Percentiles rank a stretch among this genome's conserved stretches.
Evolutionary conservation across 768 basidiomycete genomes (phyloP).

Genomic region (Mycena rosella): DNA sequence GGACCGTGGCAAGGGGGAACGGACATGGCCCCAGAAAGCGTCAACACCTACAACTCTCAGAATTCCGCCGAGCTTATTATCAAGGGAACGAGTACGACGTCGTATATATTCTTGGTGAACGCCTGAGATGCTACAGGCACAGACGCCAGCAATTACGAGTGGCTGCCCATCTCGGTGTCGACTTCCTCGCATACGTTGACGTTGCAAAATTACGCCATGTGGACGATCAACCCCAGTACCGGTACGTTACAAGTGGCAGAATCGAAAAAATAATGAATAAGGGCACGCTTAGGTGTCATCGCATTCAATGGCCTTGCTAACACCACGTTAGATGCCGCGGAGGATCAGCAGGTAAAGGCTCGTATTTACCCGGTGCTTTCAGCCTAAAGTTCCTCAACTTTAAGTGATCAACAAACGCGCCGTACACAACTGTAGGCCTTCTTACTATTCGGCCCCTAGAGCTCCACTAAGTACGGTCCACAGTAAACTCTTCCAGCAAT

Average conservation of each 20-base stretch:
- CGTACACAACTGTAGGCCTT: constrained; percentile 26
- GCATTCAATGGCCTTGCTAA: constrained; percentile 14
- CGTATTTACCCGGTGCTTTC: too few species aligned
- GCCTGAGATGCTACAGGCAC: constrained; percentile 17
- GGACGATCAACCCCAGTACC: constrained; percentile 17
- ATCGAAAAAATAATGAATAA: neutral
- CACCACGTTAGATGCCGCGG: constrained; percentile 24
- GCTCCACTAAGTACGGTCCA: neutral
- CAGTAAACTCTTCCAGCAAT: constrained; percentile 28
- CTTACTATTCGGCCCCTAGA: neutral
- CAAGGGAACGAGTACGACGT: constrained; percentile 18
- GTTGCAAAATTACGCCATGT: constrained; percentile 21
- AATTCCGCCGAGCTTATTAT: constrained; percentile 28
- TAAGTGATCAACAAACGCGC: constrained; percentile 27
- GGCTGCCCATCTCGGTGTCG: constrained; percentile 26
- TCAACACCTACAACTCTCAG: constrained; percentile 30
- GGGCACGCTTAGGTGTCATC: constrained; percentile 9
- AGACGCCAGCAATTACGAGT: constrained; percentile 30
- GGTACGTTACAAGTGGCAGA: too few species aligned
- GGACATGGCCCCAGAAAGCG: constrained; percentile 18
- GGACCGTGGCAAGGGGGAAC: constrained; percentile 26
- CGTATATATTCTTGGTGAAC: constrained; percentile 21
- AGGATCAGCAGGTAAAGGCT: constrained; percentile 24
- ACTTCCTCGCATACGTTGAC: constrained; percentile 17
- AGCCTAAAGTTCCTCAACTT: too few species aligned